These are phyloP conservation scores for Yamagishiella unicocca DNA, from an alignment of 139 green algal genomes.

Conservation along the genomic window DNA sequence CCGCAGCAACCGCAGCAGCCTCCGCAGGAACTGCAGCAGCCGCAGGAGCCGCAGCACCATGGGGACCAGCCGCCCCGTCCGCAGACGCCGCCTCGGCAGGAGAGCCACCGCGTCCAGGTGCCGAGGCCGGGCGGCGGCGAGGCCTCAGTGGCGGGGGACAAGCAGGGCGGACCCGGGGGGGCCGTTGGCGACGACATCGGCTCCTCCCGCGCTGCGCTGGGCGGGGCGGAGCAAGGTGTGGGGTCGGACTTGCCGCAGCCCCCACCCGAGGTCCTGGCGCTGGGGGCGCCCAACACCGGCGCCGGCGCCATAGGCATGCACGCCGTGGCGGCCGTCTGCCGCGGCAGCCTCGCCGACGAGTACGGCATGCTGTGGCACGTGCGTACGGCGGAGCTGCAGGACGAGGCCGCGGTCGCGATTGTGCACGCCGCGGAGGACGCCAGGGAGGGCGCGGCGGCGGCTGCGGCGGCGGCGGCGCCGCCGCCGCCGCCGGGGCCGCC, in stretches of 20 bases:
- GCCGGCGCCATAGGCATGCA: not conserved
- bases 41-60: not conserved
- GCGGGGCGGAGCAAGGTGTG: no score
- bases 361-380: constrained; percentile 42
- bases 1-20: not conserved
- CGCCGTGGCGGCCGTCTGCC: not conserved
- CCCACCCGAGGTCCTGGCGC: not conserved
- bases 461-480: not conserved
- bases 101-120: not conserved
- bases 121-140: not conserved
- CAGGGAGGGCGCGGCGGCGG: not conserved
- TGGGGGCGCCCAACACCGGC: not conserved
- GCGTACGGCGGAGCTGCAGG: constrained; percentile 22
- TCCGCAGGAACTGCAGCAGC: not conserved
- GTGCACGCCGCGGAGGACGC: not conserved
- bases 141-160: not conserved
- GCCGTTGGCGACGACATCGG: not conserved
- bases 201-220: no score
- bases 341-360: constrained; percentile 30
- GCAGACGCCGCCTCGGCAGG: constrained; percentile 22
- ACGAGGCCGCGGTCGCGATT: not conserved
- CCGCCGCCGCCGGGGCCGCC: not conserved
- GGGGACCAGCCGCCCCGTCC: constrained; percentile 13
- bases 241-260: not conserved
- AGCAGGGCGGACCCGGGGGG: no score